phyloP scores from a whole-genome alignment of 306 rosid species.

The Malus asiatica region DNA sequence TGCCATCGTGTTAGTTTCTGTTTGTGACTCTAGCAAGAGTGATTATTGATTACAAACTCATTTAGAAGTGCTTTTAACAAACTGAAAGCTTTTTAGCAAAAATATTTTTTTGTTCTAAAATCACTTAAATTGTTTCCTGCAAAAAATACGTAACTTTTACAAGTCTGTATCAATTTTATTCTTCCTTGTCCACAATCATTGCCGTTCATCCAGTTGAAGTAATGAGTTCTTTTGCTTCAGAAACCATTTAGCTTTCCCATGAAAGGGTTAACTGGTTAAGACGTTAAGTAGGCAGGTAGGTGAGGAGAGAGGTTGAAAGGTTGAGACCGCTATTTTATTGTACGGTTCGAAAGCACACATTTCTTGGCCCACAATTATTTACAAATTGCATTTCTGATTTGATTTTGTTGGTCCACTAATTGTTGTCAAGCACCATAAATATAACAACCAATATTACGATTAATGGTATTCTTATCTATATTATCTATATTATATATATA shows the following conservation, averaged over 20 bases:
- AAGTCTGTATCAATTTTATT: background rate
- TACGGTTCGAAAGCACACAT: background rate
- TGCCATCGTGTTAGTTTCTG: background rate
- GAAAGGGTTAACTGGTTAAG: background rate
- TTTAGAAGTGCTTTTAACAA: background rate
- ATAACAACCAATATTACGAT: too few species aligned
- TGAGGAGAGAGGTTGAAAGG: conserved; percentile 17
- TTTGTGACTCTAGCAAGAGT: too few species aligned
- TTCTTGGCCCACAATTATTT: background rate
- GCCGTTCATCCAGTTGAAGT: background rate
- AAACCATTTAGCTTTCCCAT: background rate
- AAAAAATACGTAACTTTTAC: too few species aligned
- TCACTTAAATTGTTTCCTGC: accelerated
- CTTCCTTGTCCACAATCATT: background rate
- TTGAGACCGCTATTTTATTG: conserved; percentile 4
- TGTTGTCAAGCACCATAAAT: background rate
- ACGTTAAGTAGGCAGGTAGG: background rate
- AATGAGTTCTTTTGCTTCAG: background rate
- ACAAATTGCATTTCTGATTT: conserved; percentile 1
- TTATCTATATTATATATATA: too few species aligned
- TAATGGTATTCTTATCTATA: too few species aligned
- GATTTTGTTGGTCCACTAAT: background rate
- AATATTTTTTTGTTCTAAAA: too few species aligned
- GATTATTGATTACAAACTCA: too few species aligned
- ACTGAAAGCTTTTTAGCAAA: accelerated